Evolutionary conservation across 805 yeast species (phyloP).

Genomic region (Schwanniomyces occidentalis): DNA sequence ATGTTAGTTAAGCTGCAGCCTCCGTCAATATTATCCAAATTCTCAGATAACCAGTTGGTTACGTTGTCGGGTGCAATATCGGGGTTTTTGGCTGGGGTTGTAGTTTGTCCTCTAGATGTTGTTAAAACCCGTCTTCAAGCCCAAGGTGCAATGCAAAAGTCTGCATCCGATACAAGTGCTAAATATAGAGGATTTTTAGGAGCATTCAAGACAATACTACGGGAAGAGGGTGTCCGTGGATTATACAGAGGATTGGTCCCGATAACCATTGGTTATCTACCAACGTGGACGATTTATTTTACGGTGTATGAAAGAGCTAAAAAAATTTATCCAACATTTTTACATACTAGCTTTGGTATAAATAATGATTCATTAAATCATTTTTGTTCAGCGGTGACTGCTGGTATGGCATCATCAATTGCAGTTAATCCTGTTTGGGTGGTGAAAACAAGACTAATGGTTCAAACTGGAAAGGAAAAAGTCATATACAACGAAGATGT

Average conservation of each 20-base stretch:
- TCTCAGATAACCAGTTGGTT: constrained; percentile 56
- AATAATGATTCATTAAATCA: constrained; percentile 34
- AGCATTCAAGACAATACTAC: constrained; percentile 63
- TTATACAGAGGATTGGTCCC: constrained; percentile 90
- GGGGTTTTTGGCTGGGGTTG: constrained; percentile 84
- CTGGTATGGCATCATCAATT: constrained; percentile 84
- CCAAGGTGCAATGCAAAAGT: constrained; percentile 55
- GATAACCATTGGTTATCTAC: constrained; percentile 90
- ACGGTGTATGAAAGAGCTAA: constrained; percentile 84
- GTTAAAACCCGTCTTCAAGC: constrained; percentile 94
- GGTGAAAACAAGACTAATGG: constrained; percentile 91
- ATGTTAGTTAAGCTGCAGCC: constrained; percentile 18
- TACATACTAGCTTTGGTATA: constrained; percentile 26
- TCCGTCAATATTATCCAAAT: constrained; percentile 19
- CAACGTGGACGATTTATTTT: constrained; percentile 97
- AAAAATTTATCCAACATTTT: constrained; percentile 45
- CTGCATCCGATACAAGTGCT: constrained; percentile 16
- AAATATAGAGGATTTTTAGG: constrained; percentile 62
- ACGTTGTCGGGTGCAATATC: constrained; percentile 93
- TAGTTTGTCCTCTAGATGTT: constrained; percentile 94
- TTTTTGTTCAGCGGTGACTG: constrained; percentile 70
- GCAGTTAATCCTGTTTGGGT: constrained; percentile 97
- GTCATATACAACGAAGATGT: constrained; percentile 32
- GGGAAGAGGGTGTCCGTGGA: constrained; percentile 81
- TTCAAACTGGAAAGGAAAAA: constrained; percentile 59